Conservation (phyloP, 1,139 yeast species). For the Candida labiduridarum region DNA sequence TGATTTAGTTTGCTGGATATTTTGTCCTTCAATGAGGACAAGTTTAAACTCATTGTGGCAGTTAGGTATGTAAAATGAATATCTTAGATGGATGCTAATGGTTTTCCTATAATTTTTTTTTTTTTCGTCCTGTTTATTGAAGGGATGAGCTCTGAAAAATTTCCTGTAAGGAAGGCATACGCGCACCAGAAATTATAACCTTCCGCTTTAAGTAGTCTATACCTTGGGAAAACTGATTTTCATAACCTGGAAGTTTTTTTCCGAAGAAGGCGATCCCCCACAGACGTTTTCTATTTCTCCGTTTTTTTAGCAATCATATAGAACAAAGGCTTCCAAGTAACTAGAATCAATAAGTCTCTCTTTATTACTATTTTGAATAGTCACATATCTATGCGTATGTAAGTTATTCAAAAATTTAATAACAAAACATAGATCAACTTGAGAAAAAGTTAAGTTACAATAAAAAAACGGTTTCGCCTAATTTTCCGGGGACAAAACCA, state of each 20-base stretch:
- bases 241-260: neutral
- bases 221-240: neutral
- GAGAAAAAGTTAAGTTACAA: neutral
- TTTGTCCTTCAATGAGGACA: conserved; percentile 60
- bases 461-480: neutral
- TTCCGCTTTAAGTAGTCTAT: conserved; percentile 3
- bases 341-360: too few species aligned
- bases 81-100: neutral
- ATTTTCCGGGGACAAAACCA: neutral
- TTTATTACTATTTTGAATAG: too few species aligned
- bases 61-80: neutral
- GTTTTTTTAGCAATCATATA: neutral
- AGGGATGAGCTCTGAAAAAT: conserved; percentile 5
- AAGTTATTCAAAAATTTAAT: too few species aligned
- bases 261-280: neutral
- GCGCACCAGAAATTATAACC: neutral
- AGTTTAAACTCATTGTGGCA: conserved; percentile 29
- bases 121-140: neutral
- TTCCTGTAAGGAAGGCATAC: neutral
- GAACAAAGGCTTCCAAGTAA: too few species aligned
- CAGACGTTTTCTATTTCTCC: neutral
- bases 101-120: neutral
- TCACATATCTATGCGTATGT: too few species aligned
- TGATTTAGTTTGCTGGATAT: conserved; percentile 49
- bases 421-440: too few species aligned